Percentiles rank a stretch among this genome's conserved stretches.
phyloP scores from a whole-genome alignment of 202 grass and related monocot genomes.

The Brachypodium distachyon region DNA sequence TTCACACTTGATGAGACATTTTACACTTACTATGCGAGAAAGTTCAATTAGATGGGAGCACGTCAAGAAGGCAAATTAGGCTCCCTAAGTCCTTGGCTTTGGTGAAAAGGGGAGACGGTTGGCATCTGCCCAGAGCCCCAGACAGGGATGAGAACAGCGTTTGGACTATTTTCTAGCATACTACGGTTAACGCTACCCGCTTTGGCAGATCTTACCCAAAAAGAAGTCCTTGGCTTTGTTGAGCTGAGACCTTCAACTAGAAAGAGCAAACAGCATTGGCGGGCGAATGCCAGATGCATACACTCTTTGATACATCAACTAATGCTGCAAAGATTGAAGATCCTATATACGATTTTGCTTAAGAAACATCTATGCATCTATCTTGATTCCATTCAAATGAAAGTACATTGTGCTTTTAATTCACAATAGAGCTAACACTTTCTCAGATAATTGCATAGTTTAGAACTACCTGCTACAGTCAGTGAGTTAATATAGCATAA shows the following conservation, averaged over 20 bases:
- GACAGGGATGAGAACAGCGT: too few relatives aligned
- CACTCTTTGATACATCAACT: conserved; percentile 1
- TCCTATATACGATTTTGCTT: background rate
- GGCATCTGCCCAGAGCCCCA: too few relatives aligned
- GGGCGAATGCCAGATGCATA: background rate
- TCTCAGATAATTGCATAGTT: background rate
- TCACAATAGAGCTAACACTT: background rate
- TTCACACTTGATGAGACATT: background rate
- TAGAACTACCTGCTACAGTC: background rate
- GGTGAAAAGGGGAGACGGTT: too few relatives aligned
- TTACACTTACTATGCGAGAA: background rate
- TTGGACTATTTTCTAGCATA: too few relatives aligned
- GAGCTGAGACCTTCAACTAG: background rate
- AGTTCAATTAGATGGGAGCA: background rate
- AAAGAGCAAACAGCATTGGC: background rate
- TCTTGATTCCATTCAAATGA: background rate
- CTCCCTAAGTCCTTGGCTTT: background rate
- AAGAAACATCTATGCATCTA: background rate
- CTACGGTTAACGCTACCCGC: too few relatives aligned
- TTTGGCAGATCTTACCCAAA: too few relatives aligned
- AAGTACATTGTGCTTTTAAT: background rate
- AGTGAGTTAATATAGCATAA: background rate
- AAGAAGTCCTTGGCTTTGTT: background rate
- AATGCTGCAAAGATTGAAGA: background rate
- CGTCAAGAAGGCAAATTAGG: background rate